Conservation (phyloP, 2,329 filamentous ascomycete genomes). For the Penicillium sp. region DNA sequence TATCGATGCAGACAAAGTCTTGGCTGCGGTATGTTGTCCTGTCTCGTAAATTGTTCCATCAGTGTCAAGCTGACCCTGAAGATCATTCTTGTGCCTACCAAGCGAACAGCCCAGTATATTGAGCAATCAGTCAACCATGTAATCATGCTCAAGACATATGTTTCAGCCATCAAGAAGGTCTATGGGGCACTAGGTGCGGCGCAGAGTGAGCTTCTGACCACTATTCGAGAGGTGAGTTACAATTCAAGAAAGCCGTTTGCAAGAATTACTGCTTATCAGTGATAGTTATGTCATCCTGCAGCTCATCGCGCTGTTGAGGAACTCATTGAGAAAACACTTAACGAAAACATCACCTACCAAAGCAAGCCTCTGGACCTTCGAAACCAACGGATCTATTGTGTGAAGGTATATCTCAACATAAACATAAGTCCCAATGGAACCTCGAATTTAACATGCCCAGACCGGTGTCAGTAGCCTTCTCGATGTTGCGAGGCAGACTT, state of each 20-base stretch:
- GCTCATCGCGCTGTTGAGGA: conserved; percentile 62
- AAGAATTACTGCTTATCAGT: not conserved
- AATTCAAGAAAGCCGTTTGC: not conserved
- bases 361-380: conserved; percentile 79
- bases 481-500: conserved; percentile 84
- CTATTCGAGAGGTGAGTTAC: conserved; percentile 63
- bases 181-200: conserved; percentile 68
- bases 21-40: conserved; percentile 64
- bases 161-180: conserved; percentile 67
- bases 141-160: conserved; percentile 81
- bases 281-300: conserved; percentile 63
- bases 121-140: conserved; percentile 86
- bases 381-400: conserved; percentile 87
- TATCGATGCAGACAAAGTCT: conserved; percentile 74
- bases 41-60: not conserved
- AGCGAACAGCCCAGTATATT: conserved; percentile 65
- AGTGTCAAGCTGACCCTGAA: conserved; percentile 37
- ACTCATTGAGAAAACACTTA: conserved; percentile 70
- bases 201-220: conserved; percentile 63
- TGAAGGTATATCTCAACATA: conserved; percentile 58
- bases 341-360: conserved; percentile 77
- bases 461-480: conserved; percentile 81
- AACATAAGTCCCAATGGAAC: not conserved
- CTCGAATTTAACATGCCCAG: conserved; percentile 40
- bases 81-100: conserved; percentile 74